Evolutionary conservation across 2,329 filamentous ascomycete genomes (phyloP), one percentile per base, ranked within the genome.

Genomic region (Aspergillus sp.): DNA sequence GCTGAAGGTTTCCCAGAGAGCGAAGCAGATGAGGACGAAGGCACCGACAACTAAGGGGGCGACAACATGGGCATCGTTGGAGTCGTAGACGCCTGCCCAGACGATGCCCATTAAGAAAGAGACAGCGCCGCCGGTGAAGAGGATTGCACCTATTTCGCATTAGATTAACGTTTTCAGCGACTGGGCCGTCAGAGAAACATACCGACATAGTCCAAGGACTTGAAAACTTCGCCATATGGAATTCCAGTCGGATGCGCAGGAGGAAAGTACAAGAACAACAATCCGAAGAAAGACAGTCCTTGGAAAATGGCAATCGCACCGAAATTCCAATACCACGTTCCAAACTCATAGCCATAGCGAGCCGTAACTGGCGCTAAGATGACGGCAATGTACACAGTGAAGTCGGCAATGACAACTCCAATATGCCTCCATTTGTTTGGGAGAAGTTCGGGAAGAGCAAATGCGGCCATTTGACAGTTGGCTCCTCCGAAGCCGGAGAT

Each of bases 371-470:
- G 73, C 0, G 66, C 72, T 3, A 76, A 64, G 20, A 76, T 67
- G 7, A 76, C 72, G 2, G 70, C 67, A 46, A 77, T 60, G 43
- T 72, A 72, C 12, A 73, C 68, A 2, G 65, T 65, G 19, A 66
- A 53, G 53, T 73, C 71, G 3, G 72, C 71, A 41, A 76, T 60
- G 2, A 71, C 68, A 47, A 74, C 67, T 32, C 65, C 68, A 25
- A 69, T 71, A 53, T 75, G 70, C 46, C 73, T 59, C 71, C 72
- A 75, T 55, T 75, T 76, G 59, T 75, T 75, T 1, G 73, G 73
- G 2, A 77, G 64, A 19, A 77, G 65, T 51, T 75, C 73, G 5
- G 72, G 70, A 6, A 76, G 65, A 6, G 69, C 71, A 55, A 75
- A 74, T 37, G 70, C 72, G 13, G 69, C 73, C 47, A 65, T 60